phyloP scores from a whole-genome alignment of 495 filamentous ascomycete species.

The Annulohypoxylon moriforme region DNA sequence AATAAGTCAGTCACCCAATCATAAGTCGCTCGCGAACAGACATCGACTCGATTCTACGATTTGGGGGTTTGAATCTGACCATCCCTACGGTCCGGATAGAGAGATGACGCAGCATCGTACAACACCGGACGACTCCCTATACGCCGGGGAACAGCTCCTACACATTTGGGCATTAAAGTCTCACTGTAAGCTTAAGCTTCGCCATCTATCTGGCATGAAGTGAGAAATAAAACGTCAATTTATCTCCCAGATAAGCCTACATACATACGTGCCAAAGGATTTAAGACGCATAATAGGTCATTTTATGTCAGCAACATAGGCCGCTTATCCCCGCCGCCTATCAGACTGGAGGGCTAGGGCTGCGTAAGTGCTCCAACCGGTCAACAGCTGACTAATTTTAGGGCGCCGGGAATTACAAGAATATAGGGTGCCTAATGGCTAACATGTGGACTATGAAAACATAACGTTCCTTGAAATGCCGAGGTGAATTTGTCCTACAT shows the following conservation, averaged over 20 bases:
- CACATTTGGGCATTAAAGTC: neutral
- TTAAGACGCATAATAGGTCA: conserved; percentile 9
- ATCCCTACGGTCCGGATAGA: neutral
- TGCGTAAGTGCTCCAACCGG: neutral
- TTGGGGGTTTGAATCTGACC: conserved; percentile 4
- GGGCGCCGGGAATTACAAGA: conserved; percentile 3
- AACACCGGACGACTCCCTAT: conserved; percentile 12
- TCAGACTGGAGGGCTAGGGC: neutral
- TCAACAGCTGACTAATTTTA: neutral
- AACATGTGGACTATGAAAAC: neutral
- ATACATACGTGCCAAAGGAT: too few species aligned
- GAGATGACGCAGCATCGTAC: conserved; percentile 16
- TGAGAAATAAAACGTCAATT: neutral
- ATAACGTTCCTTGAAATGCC: neutral
- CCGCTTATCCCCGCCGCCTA: conserved; percentile 13
- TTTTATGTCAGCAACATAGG: neutral
- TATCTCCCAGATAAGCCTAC: neutral
- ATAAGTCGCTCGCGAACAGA: neutral
- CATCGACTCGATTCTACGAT: neutral
- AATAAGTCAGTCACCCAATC: neutral
- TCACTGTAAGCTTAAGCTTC: neutral
- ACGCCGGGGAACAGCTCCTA: conserved; percentile 16
- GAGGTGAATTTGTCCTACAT: neutral
- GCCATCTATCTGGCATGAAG: neutral
- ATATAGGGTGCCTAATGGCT: neutral